Evolutionary conservation across 805 yeast species (phyloP).

Genomic region (Kazachstania kunashirensis): DNA sequence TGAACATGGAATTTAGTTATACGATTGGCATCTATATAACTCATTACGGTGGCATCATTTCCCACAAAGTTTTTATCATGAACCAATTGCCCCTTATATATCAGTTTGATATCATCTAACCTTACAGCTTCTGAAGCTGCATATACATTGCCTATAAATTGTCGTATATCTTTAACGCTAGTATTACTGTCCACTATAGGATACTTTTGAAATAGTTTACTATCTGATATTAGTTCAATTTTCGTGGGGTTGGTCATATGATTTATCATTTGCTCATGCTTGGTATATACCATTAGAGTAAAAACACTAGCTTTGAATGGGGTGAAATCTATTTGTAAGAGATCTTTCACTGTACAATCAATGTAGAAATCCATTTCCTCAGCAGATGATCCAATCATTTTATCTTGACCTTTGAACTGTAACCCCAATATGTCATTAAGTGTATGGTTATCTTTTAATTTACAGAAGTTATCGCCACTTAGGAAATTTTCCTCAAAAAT

Average conservation of each 20-base stretch:
- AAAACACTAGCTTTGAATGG: slow-evolving; percentile 26
- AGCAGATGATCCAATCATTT: slow-evolving; percentile 8
- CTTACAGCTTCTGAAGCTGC: slow-evolving; percentile 14
- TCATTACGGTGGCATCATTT: slow-evolving; percentile 13
- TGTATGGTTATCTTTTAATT: slow-evolving; percentile 9
- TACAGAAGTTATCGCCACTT: slow-evolving; percentile 12
- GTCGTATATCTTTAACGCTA: slow-evolving; percentile 20
- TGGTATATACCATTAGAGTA: slow-evolving; percentile 23
- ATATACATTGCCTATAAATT: slow-evolving; percentile 21
- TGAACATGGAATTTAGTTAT: slow-evolving; percentile 21
- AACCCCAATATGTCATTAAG: slow-evolving; percentile 14
- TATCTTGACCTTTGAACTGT: slow-evolving; percentile 17
- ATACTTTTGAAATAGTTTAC: slow-evolving; percentile 13
- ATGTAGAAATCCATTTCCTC: slow-evolving; percentile 11
- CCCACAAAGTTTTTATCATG: slow-evolving; percentile 14
- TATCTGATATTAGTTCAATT: slow-evolving; percentile 21
- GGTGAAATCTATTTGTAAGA: slow-evolving; percentile 29
- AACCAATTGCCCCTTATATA: slow-evolving; percentile 19
- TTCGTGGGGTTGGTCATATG: slow-evolving; percentile 3
- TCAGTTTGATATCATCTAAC: slow-evolving; percentile 18
- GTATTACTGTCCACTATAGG: slow-evolving; percentile 18
- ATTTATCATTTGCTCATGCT: slow-evolving; percentile 12
- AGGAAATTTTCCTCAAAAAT: slow-evolving; percentile 12
- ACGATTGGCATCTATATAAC: slow-evolving; percentile 10
- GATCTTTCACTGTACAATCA: slow-evolving; percentile 19